Percentiles rank a stretch among this genome's conserved stretches.
phyloP scores from a whole-genome alignment of 2,329 filamentous ascomycete genomes.

The Aspergillus pseudoviridinutans region DNA sequence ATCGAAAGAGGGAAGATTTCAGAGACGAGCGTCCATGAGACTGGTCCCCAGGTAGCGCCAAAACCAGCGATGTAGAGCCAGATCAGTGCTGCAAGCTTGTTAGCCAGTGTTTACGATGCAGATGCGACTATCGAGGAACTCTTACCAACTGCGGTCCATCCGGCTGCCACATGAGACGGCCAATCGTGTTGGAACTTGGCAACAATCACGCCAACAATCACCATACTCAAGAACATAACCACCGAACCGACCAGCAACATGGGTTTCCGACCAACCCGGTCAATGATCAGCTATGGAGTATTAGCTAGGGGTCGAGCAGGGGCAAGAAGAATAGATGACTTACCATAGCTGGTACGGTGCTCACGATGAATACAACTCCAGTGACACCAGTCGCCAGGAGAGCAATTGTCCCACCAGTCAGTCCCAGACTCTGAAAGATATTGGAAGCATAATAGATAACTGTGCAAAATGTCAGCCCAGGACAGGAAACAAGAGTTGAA shows the following conservation, averaged over 20 bases:
- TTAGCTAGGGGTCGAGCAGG: background rate
- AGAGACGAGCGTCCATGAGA: slow-evolving; percentile 25
- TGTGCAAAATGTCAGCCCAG: background rate
- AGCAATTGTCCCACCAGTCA: slow-evolving; percentile 30
- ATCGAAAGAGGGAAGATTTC: slow-evolving; percentile 28
- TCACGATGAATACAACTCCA: slow-evolving; percentile 30
- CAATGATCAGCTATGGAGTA: slow-evolving; percentile 18
- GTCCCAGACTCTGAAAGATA: slow-evolving; percentile 33
- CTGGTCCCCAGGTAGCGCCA: slow-evolving; percentile 25
- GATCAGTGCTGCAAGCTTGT: slow-evolving; percentile 17
- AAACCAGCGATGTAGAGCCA: slow-evolving; percentile 26
- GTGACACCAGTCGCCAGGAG: slow-evolving; percentile 34
- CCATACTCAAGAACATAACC: slow-evolving; percentile 22
- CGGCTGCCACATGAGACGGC: slow-evolving; percentile 21
- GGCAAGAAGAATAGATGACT: slow-evolving; percentile 9
- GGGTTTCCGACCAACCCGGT: slow-evolving; percentile 27
- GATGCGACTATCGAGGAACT: background rate
- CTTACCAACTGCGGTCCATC: slow-evolving; percentile 26
- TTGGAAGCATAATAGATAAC: slow-evolving; percentile 43
- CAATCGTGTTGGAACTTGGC: slow-evolving; percentile 26
- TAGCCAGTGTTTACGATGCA: background rate
- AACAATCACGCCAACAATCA: slow-evolving; percentile 25
- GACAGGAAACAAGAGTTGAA: background rate
- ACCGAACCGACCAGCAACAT: slow-evolving; percentile 23
- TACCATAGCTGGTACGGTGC: slow-evolving; percentile 30